Evolutionary conservation across 2,329 filamentous ascomycete genomes (phyloP).

Genomic region (Ploettnerulaceae sp.): DNA sequence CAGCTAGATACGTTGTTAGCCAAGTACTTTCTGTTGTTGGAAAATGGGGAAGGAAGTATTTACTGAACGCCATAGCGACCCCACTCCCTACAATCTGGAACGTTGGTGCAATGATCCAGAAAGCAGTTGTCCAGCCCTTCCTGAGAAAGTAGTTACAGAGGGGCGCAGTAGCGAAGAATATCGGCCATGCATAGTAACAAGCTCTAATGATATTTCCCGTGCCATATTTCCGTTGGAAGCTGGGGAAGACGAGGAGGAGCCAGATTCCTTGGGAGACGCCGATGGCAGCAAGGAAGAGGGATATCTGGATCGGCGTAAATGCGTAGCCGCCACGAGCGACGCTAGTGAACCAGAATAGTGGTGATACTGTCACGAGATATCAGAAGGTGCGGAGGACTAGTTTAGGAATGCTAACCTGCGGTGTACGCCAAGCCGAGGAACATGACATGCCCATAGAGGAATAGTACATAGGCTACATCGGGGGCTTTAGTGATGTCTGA

Average conservation of each 20-base stretch:
- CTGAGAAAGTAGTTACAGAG: conserved; percentile 53
- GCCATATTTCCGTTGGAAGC: conserved; percentile 59
- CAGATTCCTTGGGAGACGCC: conserved; percentile 66
- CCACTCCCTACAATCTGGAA: conserved; percentile 54
- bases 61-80: conserved; percentile 46
- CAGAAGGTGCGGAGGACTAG: neutral
- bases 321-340: conserved; percentile 59
- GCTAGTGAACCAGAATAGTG: conserved; percentile 64
- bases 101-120: conserved; percentile 29
- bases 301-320: conserved; percentile 59
- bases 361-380: conserved; percentile 41
- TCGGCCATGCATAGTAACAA: conserved; percentile 56
- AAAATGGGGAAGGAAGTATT: conserved; percentile 47
- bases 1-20: conserved; percentile 57
- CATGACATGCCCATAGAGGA: conserved; percentile 61
- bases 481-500: conserved; percentile 55
- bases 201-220: conserved; percentile 59
- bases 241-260: conserved; percentile 66
- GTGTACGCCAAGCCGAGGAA: conserved; percentile 68
- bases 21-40: neutral
- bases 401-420: conserved; percentile 36
- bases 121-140: conserved; percentile 36
- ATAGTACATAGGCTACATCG: conserved; percentile 61
- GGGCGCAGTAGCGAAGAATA: conserved; percentile 54
- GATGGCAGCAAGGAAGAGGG: conserved; percentile 57